Base-by-base conservation (phyloP, 2,329 filamentous ascomycete genomes). In the Colletotrichum orchidophilum region DNA sequence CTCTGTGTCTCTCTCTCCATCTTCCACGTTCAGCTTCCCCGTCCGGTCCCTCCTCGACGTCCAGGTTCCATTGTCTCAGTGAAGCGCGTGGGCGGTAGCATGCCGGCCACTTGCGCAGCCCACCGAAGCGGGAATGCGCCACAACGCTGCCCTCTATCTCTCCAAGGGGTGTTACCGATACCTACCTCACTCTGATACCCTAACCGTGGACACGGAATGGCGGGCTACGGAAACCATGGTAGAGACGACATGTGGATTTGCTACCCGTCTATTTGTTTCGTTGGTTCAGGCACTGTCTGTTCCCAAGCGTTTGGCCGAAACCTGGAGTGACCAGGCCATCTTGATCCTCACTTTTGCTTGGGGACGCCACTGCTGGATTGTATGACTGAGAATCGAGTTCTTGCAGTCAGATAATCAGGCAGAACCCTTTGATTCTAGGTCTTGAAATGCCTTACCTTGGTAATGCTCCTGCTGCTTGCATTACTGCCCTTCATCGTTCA, bases 61-160 rank as follows among this genome's bases (percentile, higher is more conserved):
- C 21, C 18, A 46, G 39, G 39, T 46, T 62, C 42, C 13, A 62
- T n/a, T 61, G 63, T 66, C 66, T 65, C 21, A 24, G 31, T 33
- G 27, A 60, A 31, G 55, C 26, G 18, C 12, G 33, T 55, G 57
- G 63, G 63, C 57, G 50, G 63, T 35, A 55, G 57, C 46, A 62
- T 57, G 49, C 67, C n/a, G 27, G 63, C 53, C 52, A 31, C 18
- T 29, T 66, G 67, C 67, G 62, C 67, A 70, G 62, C 62, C 62
- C 52, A 58, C 62, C 63, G 39, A 62, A 58, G 55, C 63, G 42
- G 63, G 59, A 70, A 66, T 50, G 67, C 67, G 67, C 66, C 61
- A 70, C 63, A 57, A 67, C 57, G 63, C 67, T 33, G 29, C 57
- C 57, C 63, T 24, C n/a, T 54, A 9, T 53, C 33, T 27, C 42